Percentiles rank a stretch among this genome's conserved stretches.
phyloP scores from a whole-genome alignment of 164 flowering plant species.

The Amborella trichopoda region DNA sequence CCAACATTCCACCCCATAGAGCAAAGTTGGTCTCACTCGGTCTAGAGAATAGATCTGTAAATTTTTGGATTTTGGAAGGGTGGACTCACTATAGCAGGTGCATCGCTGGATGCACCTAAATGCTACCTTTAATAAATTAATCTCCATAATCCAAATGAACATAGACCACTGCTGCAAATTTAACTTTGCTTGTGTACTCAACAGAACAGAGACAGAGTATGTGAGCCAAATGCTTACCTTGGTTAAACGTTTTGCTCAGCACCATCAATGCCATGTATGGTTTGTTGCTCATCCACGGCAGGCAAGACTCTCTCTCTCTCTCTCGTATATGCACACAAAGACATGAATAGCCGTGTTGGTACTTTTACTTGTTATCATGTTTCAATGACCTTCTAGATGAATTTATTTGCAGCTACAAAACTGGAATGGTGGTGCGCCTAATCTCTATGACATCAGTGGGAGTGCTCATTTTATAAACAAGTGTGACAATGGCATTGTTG shows the following conservation, averaged over 20 bases:
- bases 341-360: not conserved
- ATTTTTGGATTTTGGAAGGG: no score
- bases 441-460: conserved; percentile 95
- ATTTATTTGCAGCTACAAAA: conserved; percentile 50
- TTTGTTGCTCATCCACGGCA: conserved; percentile 99
- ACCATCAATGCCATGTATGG: conserved; percentile 97
- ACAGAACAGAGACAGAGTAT: conserved; percentile 98
- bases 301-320: conserved; percentile 22
- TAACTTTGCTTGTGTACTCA: no score
- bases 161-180: no score
- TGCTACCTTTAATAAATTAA: no score
- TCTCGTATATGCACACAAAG: not conserved
- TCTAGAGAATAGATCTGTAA: no score
- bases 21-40: no score
- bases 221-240: conserved; percentile 94
- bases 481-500: conserved; percentile 95
- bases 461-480: conserved; percentile 99
- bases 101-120: no score
- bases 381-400: no score
- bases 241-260: conserved; percentile 91
- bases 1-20: no score
- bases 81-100: no score
- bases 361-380: no score
- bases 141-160: no score
- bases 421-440: conserved; percentile 88